phyloP scores from a whole-genome alignment of 2,329 filamentous ascomycete species.

The Cladophialophora carrionii region DNA sequence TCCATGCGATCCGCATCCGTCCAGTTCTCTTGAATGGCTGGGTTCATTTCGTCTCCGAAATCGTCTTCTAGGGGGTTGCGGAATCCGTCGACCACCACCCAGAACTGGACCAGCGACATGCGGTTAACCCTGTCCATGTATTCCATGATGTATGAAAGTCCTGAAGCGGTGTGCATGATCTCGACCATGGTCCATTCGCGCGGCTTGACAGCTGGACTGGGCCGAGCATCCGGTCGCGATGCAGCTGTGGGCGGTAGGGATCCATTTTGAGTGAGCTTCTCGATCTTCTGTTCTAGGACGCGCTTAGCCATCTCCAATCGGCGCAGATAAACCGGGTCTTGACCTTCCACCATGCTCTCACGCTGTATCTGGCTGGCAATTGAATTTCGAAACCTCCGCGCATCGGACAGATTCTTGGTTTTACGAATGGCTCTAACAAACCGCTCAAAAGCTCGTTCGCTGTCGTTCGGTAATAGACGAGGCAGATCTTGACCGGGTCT shows the following conservation, averaged over 20 bases:
- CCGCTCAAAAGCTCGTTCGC: conserved; percentile 89
- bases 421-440: conserved; percentile 89
- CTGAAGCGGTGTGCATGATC: conserved; percentile 85
- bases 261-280: conserved; percentile 71
- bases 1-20: conserved; percentile 83
- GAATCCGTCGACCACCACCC: conserved; percentile 96
- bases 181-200: conserved; percentile 79
- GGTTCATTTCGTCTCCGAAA: conserved; percentile 62
- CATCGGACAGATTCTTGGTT: conserved; percentile 88
- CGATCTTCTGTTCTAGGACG: conserved; percentile 85
- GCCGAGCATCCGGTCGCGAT: conserved; percentile 42
- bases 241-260: conserved; percentile 41
- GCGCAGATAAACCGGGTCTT: conserved; percentile 84
- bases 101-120: conserved; percentile 93
- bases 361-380: conserved; percentile 88
- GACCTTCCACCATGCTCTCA: conserved; percentile 74
- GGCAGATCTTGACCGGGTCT: conserved; percentile 72
- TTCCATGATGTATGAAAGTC: conserved; percentile 98
- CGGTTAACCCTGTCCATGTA: conserved; percentile 92
- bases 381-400: conserved; percentile 86
- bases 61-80: conserved; percentile 90
- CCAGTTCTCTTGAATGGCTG: conserved; percentile 59
- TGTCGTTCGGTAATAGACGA: conserved; percentile 77
- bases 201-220: conserved; percentile 55
- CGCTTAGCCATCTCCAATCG: conserved; percentile 89